Evolutionary conservation across 257 asterid genomes (phyloP).

Genomic region (Ilex asprella): DNA sequence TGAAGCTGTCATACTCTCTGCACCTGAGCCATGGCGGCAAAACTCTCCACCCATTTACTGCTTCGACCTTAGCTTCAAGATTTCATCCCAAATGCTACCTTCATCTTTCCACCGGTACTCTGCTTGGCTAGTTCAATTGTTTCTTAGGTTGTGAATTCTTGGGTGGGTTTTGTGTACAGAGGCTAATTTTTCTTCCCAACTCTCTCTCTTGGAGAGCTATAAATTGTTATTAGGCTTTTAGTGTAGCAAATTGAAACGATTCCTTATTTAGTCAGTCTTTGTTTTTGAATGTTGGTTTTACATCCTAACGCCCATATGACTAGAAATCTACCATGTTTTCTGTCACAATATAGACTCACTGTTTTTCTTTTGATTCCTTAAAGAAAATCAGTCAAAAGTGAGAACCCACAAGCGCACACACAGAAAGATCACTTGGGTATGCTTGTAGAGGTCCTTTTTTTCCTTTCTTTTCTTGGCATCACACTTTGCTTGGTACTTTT

Average conservation of each 20-base stretch:
- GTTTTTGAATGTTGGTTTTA: too few relatives aligned
- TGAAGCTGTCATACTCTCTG: constrained; percentile 40
- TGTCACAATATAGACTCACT: too few relatives aligned
- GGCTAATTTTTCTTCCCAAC: neutral
- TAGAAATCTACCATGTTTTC: too few relatives aligned
- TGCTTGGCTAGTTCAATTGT: neutral
- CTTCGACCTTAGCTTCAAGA: constrained; percentile 12
- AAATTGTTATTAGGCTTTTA: too few relatives aligned
- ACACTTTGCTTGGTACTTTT: neutral
- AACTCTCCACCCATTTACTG: constrained; percentile 25
- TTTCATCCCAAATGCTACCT: constrained; percentile 21
- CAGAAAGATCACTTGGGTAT: neutral
- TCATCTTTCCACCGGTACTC: constrained; percentile 32
- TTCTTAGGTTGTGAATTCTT: neutral
- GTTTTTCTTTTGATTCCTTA: too few relatives aligned
- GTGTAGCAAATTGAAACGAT: too few relatives aligned
- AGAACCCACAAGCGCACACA: too few relatives aligned
- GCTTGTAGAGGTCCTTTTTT: neutral
- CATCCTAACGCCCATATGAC: too few relatives aligned
- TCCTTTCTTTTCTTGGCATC: neutral
- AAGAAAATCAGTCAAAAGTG: too few relatives aligned
- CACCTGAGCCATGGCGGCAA: constrained; percentile 30
- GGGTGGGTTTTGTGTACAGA: neutral
- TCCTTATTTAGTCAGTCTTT: too few relatives aligned
- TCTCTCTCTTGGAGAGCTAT: neutral